Evolutionary conservation across 148 eudicot species (phyloP), one percentile per base, ranked within the genome.

Genomic region (Vaccinium corymbosum): DNA sequence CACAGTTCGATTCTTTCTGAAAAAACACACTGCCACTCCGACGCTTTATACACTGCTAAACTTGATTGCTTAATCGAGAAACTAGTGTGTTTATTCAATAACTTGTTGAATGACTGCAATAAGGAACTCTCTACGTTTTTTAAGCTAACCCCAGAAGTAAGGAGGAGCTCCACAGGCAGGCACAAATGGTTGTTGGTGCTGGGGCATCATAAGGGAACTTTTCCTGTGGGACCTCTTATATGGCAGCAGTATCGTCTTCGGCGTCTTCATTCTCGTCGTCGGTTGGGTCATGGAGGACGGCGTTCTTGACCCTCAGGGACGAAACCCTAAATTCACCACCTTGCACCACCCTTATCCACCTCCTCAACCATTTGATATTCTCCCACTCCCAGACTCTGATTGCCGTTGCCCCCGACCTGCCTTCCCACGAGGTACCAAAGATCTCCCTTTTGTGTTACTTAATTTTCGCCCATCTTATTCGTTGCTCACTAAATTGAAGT

Each of bases 271-370:
- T 71, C 32, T 27, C 29, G 9, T 80, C 85, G 77, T 80, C 85
- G 81, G 87, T 86, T 64, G 88, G 95, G 85, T 84, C 88, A 86
- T 96, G 99, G 99, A 88, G 99, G 85, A 96, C 95, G 68, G 93
- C 95, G 55, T 94, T 96, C 85, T 85, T 96, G 83, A 91, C 95
- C 19, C 90, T 96, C 76, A 90, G 98, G 78, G 99, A 96, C 85
- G 98, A 94, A 90, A 88, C 90, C 74, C 88, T 87, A 27, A 88
- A 88, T 49, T 48, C 80, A 48, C 84, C 82, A 1, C 76, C 86
- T n/a, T 73, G 83, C 19, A 46, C 89, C 25, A 82, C 86, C 80
- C 80, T 93, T 55, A n/a, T 88, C 74, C 87, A 79, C 5, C 85
- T 91, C 86, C 88, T 94, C 84, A 84, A 90, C 52, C 91, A 90